Evolutionary conservation across 2,329 filamentous ascomycete genomes (phyloP).

Genomic region (Fusarium metavorans): DNA sequence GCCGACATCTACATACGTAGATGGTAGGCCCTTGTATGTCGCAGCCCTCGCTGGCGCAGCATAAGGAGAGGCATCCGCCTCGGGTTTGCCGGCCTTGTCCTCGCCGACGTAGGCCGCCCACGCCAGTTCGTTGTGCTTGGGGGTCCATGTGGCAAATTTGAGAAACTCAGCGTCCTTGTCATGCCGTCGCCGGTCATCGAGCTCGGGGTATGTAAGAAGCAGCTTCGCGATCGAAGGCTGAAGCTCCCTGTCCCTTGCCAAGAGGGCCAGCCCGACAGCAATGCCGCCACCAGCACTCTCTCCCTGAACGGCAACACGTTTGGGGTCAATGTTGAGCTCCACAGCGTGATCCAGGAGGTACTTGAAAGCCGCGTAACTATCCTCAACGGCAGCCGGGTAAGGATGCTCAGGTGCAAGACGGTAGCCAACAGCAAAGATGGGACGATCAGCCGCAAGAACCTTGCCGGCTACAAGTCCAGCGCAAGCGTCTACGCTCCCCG

Average conservation of each 20-base stretch:
- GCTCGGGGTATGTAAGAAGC: conserved; percentile 32
- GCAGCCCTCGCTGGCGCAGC: conserved; percentile 33
- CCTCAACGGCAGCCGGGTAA: conserved; percentile 25
- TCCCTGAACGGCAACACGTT: conserved; percentile 31
- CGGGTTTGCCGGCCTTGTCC: conserved; percentile 25
- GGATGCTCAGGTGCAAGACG: conserved; percentile 38
- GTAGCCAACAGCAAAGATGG: conserved; percentile 37
- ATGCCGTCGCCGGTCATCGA: conserved; percentile 30
- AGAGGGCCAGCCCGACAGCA: conserved; percentile 20
- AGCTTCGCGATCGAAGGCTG: conserved; percentile 29
- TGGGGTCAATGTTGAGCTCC: conserved; percentile 30
- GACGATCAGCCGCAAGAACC: conserved; percentile 11
- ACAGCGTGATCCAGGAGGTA: conserved; percentile 26
- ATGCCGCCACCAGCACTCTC: conserved; percentile 35
- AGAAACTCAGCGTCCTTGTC: conserved; percentile 14
- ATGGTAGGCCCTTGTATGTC: conserved; percentile 20
- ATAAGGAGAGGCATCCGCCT: conserved; percentile 29
- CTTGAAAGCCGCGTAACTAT: conserved; percentile 32
- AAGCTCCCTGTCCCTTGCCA: conserved; percentile 32
- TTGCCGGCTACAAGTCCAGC: conserved; percentile 7
- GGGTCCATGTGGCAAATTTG: conserved; percentile 22
- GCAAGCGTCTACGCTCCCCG: conserved; percentile 11
- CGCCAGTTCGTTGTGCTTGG: conserved; percentile 7
- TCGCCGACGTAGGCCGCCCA: conserved; percentile 40
- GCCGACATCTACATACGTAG: conserved; percentile 35